Evolutionary conservation across 345 rosid genomes (phyloP).

Genomic region (Rhodomyrtus tomentosa): DNA sequence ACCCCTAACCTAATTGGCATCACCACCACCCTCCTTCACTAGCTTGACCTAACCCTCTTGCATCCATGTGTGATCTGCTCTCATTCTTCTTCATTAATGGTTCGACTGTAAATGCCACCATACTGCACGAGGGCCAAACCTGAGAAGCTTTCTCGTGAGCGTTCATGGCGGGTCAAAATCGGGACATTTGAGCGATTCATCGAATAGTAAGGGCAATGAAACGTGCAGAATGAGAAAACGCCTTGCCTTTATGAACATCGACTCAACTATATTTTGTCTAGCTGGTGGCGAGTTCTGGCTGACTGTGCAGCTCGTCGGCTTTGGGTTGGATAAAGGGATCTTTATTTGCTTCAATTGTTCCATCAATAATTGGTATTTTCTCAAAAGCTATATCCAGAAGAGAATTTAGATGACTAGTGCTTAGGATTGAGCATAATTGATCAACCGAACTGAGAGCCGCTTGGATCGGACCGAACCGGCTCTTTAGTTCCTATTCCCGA

Average conservation of each 20-base stretch:
- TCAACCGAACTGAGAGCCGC: no score
- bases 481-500: no score
- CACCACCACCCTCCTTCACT: neutral
- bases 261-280: neutral
- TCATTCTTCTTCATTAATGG: neutral
- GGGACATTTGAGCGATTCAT: neutral
- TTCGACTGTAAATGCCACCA: neutral
- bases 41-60: neutral
- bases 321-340: neutral
- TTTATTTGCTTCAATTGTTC: neutral
- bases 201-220: neutral
- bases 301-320: neutral
- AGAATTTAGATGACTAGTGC: no score
- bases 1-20: neutral
- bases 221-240: neutral
- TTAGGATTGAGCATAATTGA: no score
- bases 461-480: no score
- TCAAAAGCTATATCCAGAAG: no score
- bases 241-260: neutral
- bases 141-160: neutral
- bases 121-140: neutral
- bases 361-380: no score
- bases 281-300: neutral
- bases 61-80: neutral
- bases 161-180: neutral